Conservation (phyloP, 352 stramenopile species). For the Phytophthora nicotianae region DNA sequence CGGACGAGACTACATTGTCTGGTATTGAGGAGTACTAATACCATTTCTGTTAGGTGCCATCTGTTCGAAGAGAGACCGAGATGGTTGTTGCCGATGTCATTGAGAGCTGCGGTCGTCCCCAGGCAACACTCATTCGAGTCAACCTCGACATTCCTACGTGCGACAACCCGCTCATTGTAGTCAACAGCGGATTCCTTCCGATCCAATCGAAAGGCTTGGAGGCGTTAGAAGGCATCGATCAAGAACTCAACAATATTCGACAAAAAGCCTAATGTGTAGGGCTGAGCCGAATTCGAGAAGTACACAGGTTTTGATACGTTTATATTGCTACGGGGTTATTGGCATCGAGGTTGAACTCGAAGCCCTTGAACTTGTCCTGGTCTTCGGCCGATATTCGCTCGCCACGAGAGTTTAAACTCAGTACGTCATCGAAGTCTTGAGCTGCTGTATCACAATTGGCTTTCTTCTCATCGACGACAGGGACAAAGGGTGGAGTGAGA, state of each 20-base stretch:
- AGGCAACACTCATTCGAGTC: constrained; percentile 74
- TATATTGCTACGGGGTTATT: constrained; percentile 30
- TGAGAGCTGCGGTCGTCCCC: constrained; percentile 49
- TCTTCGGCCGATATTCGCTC: constrained; percentile 47
- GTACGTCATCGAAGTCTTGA: constrained; percentile 70
- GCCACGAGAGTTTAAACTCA: constrained; percentile 44
- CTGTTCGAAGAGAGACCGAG: constrained; percentile 78
- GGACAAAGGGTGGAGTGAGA: constrained; percentile 48
- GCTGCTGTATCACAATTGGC: constrained; percentile 67
- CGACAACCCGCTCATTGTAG: constrained; percentile 51
- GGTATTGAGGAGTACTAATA: too few relatives aligned
- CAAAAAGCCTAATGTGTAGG: constrained; percentile 7
- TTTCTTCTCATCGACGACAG: constrained; percentile 61
- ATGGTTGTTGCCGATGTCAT: constrained; percentile 81
- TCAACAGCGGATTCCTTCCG: constrained; percentile 50
- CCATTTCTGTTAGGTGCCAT: constrained; percentile 58
- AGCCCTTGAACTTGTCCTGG: constrained; percentile 55
- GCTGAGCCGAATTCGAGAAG: too few relatives aligned
- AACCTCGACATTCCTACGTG: constrained; percentile 75
- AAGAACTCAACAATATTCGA: constrained; percentile 25
- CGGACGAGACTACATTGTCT: neutral
- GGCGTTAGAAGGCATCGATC: constrained; percentile 64
- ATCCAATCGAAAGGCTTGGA: constrained; percentile 58
- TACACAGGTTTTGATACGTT: neutral
- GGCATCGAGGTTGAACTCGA: constrained; percentile 64